Conservation (phyloP, 208 protist genomes). For the Herpetomonas tarakana region DNA sequence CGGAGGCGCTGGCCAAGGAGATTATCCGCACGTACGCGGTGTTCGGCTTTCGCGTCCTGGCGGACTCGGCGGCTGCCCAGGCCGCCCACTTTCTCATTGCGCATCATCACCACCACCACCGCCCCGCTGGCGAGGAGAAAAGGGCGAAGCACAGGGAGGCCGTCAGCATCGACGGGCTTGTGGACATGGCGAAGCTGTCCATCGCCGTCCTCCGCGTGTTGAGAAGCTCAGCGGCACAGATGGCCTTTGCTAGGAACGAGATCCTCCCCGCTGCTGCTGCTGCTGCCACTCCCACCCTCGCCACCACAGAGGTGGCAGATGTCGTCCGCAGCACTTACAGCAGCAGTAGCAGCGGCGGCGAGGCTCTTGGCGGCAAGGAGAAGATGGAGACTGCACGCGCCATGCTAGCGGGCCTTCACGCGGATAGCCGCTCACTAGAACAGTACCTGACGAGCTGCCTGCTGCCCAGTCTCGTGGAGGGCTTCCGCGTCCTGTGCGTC, state of each 20-base stretch:
- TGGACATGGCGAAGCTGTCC: not conserved
- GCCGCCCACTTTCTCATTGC: not conserved
- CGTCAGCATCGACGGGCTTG: too few species aligned
- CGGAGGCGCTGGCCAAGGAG: slow-evolving; percentile 1
- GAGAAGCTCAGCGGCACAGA: not conserved
- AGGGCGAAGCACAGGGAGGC: too few species aligned
- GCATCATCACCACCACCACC: not conserved
- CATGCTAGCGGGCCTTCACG: not conserved
- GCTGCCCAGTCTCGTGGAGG: not conserved
- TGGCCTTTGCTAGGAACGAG: not conserved
- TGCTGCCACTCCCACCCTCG: not conserved
- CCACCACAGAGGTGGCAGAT: not conserved
- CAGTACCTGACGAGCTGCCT: not conserved
- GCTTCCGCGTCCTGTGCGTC: not conserved
- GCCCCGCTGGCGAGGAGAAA: not conserved
- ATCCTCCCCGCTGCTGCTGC: not conserved
- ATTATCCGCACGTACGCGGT: not conserved
- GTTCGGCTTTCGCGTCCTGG: not conserved
- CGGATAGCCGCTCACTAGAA: not conserved
- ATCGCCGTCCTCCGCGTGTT: not conserved
- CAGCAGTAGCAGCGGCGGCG: not conserved
- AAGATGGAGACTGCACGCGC: not conserved
- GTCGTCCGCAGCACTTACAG: not conserved
- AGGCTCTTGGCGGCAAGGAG: not conserved
- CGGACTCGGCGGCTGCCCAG: not conserved